Evolutionary conservation across 441 rosid species (phyloP).

Genomic region (Populus tomentosa): DNA sequence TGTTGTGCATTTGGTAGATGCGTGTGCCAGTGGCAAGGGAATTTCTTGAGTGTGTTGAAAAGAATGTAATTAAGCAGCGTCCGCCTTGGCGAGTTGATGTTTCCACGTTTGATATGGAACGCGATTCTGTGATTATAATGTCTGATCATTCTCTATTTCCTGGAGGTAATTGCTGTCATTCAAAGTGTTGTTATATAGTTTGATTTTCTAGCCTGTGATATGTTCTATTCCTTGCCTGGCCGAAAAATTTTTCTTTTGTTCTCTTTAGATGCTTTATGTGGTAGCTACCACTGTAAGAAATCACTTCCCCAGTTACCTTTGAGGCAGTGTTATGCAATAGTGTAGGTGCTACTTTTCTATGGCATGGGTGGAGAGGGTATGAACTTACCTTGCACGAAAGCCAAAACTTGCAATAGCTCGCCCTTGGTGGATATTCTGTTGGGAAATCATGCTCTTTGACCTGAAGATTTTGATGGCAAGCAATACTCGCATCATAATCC

Average conservation of each 20-base stretch:
- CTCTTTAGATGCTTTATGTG: background rate
- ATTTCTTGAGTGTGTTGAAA: conserved; percentile 60
- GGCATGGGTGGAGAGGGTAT: background rate
- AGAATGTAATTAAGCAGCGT: conserved; percentile 49
- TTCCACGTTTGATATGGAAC: conserved; percentile 47
- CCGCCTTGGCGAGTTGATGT: conserved; percentile 71
- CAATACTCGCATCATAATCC: too few species aligned
- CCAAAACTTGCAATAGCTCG: background rate
- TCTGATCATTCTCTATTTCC: conserved; percentile 79
- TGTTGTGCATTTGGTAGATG: conserved; percentile 37
- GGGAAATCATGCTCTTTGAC: too few species aligned
- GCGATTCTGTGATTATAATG: conserved; percentile 57
- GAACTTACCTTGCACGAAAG: background rate
- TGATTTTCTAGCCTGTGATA: background rate
- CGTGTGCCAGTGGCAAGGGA: conserved; percentile 49
- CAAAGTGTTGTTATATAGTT: background rate
- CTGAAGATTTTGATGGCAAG: too few species aligned
- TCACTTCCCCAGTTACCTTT: background rate
- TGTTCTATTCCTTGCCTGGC: background rate
- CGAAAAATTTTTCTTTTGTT: background rate
- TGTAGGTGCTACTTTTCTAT: background rate
- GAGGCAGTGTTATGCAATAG: background rate
- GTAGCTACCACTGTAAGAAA: background rate
- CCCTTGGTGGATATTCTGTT: too few species aligned
- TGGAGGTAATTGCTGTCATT: conserved; percentile 35